These are phyloP conservation scores for Mycena filopes DNA, from an alignment of 768 basidiomycete genomes.

Conservation along the genomic window DNA sequence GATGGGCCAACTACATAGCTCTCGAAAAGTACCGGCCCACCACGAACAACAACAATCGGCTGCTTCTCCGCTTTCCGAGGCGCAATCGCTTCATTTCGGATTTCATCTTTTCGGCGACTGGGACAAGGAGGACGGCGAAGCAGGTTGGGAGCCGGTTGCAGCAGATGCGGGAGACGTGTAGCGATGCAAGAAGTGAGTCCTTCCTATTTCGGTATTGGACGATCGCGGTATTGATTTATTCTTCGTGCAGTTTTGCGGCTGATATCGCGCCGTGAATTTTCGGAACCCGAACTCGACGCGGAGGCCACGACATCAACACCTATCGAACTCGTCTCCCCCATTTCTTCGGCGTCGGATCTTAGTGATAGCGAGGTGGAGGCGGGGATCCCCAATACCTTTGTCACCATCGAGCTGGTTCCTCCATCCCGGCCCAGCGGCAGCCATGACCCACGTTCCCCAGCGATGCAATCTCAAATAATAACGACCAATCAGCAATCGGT, in stretches of 20 bases:
- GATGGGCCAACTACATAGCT: conserved; percentile 52
- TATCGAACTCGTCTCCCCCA: neutral
- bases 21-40: conserved; percentile 66
- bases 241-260: conserved; percentile 36
- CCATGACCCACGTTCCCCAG: neutral
- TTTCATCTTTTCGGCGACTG: conserved; percentile 66
- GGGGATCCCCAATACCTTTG: conserved; percentile 8
- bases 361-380: neutral
- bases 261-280: conserved; percentile 23
- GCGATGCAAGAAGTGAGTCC: conserved; percentile 62
- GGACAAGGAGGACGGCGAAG: conserved; percentile 68
- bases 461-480: conserved; percentile 5
- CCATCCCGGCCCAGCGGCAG: neutral
- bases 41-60: conserved; percentile 55
- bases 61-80: conserved; percentile 70
- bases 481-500: conserved; percentile 22
- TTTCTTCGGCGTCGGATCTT: conserved; percentile 3
- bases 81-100: conserved; percentile 76
- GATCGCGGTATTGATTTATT: neutral
- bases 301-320: neutral
- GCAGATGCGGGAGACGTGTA: conserved; percentile 71
- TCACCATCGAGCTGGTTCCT: conserved; percentile 24
- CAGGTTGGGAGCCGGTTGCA: conserved; percentile 79
- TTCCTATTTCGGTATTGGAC: neutral
- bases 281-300: neutral